Evolutionary conservation across 2,329 filamentous ascomycete species (phyloP).

Genomic region (Leptographium wingfieldii): DNA sequence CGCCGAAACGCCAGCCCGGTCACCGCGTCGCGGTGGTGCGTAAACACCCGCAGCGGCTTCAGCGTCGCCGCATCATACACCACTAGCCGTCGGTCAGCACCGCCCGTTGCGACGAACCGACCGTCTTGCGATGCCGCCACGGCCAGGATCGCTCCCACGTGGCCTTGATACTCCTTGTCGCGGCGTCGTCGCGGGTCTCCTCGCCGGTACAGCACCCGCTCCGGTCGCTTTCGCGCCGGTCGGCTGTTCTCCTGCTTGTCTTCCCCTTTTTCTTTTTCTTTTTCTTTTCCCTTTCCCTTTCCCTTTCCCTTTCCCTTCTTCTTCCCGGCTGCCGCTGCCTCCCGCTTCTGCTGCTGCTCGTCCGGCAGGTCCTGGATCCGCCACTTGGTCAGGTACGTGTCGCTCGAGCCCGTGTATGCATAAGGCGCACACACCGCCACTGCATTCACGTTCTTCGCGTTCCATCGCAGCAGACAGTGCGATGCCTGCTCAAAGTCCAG

Average conservation of each 20-base stretch:
- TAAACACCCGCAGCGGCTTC: constrained; percentile 68
- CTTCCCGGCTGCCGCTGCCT: constrained; percentile 32
- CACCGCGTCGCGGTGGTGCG: constrained; percentile 82
- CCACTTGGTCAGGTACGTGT: constrained; percentile 81
- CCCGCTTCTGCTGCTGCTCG: constrained; percentile 47
- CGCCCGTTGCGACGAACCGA: constrained; percentile 82
- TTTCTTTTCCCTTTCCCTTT: background rate
- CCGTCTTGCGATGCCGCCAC: constrained; percentile 83
- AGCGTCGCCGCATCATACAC: constrained; percentile 77
- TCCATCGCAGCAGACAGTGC: constrained; percentile 64
- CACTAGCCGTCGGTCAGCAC: constrained; percentile 70
- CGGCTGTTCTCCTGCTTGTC: background rate
- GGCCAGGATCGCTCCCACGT: constrained; percentile 66
- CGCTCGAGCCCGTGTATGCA: constrained; percentile 81
- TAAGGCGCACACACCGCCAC: constrained; percentile 69
- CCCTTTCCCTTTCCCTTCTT: constrained; percentile 36
- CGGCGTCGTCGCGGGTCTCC: constrained; percentile 47
- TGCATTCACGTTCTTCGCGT: constrained; percentile 65
- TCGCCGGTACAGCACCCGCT: constrained; percentile 48
- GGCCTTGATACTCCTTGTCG: constrained; percentile 59
- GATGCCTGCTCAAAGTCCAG: constrained; percentile 56
- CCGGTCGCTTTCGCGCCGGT: constrained; percentile 48
- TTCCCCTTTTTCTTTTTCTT: background rate
- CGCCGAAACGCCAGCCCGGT: constrained; percentile 75
- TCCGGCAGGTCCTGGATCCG: constrained; percentile 55